A percentile compares a stretch with the other conserved stretches of the same genome.
phyloP scores from a whole-genome alignment of 352 stramenopile genomes.

The Saprolegnia parasitica region DNA sequence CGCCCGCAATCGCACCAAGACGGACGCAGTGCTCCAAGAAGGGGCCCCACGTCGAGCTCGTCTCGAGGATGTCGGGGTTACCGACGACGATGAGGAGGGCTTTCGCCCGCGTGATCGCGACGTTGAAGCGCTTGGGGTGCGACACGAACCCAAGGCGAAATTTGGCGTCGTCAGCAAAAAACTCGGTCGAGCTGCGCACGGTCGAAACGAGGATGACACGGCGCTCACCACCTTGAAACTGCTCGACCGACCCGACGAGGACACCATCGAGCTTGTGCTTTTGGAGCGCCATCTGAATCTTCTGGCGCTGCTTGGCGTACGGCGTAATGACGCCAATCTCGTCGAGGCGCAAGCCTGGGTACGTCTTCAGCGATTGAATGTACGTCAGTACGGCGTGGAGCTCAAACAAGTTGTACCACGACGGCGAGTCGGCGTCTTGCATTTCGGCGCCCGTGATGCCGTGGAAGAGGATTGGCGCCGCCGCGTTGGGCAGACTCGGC shows the following conservation, averaged over 20 bases:
- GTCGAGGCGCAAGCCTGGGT: conserved; percentile 30
- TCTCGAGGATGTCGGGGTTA: conserved; percentile 49
- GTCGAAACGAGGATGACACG: conserved; percentile 70
- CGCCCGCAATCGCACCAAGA: background rate
- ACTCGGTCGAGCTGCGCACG: conserved; percentile 31
- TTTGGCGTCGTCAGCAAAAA: conserved; percentile 37
- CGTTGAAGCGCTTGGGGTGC: conserved; percentile 64
- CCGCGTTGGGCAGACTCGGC: conserved; percentile 49
- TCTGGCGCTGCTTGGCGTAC: conserved; percentile 36
- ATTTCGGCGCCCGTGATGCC: conserved; percentile 41
- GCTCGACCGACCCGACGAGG: conserved; percentile 43
- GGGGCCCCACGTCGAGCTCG: conserved; percentile 34
- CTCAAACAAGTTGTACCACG: conserved; percentile 71
- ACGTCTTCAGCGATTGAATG: conserved; percentile 36
- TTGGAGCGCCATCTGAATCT: conserved; percentile 34
- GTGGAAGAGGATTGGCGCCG: conserved; percentile 52
- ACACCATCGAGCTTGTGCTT: conserved; percentile 45
- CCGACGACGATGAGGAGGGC: conserved; percentile 66
- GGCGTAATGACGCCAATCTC: conserved; percentile 69
- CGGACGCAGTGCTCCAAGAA: conserved; percentile 28
- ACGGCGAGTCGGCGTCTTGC: conserved; percentile 49
- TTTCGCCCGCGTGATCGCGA: conserved; percentile 62
- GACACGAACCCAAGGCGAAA: conserved; percentile 55
- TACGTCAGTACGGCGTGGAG: conserved; percentile 47
- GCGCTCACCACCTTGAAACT: conserved; percentile 69